Evolutionary conservation across 768 basidiomycete species (phyloP), one percentile per base, ranked within the genome.

Genomic region (Suillus brevipes): DNA sequence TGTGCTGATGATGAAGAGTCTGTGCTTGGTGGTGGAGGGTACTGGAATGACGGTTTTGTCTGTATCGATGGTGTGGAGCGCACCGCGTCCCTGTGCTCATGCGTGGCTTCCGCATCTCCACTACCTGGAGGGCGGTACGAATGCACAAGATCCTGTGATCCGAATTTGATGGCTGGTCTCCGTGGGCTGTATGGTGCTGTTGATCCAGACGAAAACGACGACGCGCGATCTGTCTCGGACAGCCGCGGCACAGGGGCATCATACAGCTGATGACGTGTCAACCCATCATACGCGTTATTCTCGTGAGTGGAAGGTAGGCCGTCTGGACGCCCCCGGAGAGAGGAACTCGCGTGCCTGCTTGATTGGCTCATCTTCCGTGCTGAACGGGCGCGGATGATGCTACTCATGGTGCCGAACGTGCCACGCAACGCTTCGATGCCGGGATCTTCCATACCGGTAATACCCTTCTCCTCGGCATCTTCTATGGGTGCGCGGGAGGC

Each of bases 381-480:
- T 66, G 82, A 88, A 59, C 84, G 81, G 0, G 89, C 89, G 12
- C 89, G 84, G 62, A 97, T 94, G 71, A 99, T 91, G 73, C 91
- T 94, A 20, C 97, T 96, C 50, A 98, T 82, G 0, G 95, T 85
- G 5, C 96, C 95, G 70, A 96, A 96, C 2, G 91, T 91, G 18
- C 97, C 96, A 20, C 97, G 86, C 0, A 99, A 83, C 2, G 95
- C 85, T 67, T 95, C 95, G 75, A 97, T 91, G 3, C 96, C 96
- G 0, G 97, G 96, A 69, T 99, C 94, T 75, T 98, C 95, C 23
- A 87, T 64, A 0, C 85, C 89, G 6, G 84, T 65, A 2, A 82
- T 70, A 16, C 78, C 75, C 62, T 87, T 87, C 72, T 93, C 92
- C 62, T 89, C 89, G 40, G 20, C 10, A 12, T 74, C 71, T 67